These are phyloP conservation scores for Taphrina communis DNA, from an alignment of 1,139 yeast species.

Conservation along the genomic window DNA sequence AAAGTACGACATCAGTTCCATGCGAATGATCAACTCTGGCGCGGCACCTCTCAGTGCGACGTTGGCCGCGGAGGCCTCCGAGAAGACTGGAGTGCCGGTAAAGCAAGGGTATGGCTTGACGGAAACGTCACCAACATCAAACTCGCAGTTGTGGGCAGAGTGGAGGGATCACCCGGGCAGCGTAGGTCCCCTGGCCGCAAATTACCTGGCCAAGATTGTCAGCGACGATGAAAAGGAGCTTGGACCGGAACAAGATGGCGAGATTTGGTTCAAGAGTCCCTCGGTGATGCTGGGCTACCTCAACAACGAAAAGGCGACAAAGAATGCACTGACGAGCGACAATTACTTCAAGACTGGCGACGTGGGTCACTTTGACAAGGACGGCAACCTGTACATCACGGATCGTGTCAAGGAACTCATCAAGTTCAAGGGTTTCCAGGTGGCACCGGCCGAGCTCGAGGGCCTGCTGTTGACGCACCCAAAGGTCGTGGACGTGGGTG, in stretches of 20 bases:
- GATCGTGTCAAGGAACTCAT: conserved; percentile 75
- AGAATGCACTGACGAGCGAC: conserved; percentile 54
- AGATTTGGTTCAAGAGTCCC: conserved; percentile 76
- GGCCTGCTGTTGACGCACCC: conserved; percentile 61
- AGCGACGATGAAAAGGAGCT: conserved; percentile 92
- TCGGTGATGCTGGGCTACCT: conserved; percentile 68
- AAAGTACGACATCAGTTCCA: conserved; percentile 47
- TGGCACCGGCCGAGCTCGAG: conserved; percentile 81
- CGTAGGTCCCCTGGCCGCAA: conserved; percentile 80
- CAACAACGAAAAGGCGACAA: conserved; percentile 52
- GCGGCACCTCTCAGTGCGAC: conserved; percentile 53
- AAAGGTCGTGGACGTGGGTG: conserved; percentile 52
- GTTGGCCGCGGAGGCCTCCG: conserved; percentile 47
- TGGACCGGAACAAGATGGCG: conserved; percentile 83
- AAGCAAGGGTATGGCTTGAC: conserved; percentile 74
- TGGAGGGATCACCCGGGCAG: conserved; percentile 66
- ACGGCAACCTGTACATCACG: conserved; percentile 62
- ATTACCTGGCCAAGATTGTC: conserved; percentile 81
- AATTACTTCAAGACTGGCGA: conserved; percentile 72
- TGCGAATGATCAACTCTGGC: conserved; percentile 50
- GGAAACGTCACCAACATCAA: conserved; percentile 88
- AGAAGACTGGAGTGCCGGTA: conserved; percentile 33
- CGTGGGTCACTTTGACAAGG: conserved; percentile 60
- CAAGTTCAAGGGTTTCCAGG: conserved; percentile 73
- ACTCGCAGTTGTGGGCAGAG: conserved; percentile 66